phyloP scores from a whole-genome alignment of 768 basidiomycete genomes.

The Leucogyrophana mollusca region DNA sequence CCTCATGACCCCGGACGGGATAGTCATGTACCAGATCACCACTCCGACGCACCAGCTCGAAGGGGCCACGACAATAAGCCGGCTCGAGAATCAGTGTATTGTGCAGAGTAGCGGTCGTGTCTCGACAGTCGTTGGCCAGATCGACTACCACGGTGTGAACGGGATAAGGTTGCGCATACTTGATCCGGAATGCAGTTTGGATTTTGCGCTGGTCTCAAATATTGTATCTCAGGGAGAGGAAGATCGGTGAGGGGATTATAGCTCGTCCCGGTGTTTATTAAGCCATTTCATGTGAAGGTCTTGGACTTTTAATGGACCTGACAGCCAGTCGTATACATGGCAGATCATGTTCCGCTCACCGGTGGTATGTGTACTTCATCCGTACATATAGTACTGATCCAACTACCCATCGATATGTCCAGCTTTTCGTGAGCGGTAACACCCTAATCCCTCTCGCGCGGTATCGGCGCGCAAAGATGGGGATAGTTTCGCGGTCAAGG shows the following conservation, averaged over 20 bases:
- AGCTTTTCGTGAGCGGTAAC: slow-evolving; percentile 33
- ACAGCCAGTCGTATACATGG: slow-evolving; percentile 35
- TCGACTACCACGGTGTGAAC: slow-evolving; percentile 21
- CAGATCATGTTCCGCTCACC: slow-evolving; percentile 37
- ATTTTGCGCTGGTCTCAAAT: slow-evolving; percentile 15
- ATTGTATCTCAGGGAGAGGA: slow-evolving; percentile 2
- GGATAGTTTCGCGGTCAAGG: slow-evolving; percentile 34
- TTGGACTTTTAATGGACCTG: slow-evolving; percentile 37
- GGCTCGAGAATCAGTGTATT: slow-evolving; percentile 24
- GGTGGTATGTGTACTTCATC: slow-evolving; percentile 28
- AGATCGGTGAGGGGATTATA: slow-evolving; percentile 19
- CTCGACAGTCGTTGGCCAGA: slow-evolving; percentile 31
- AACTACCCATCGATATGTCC: no score
- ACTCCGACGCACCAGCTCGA: slow-evolving; percentile 16
- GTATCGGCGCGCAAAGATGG: slow-evolving; percentile 35
- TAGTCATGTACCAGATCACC: slow-evolving; percentile 31
- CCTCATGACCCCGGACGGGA: slow-evolving; percentile 32
- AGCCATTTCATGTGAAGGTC: no score
- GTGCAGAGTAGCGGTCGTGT: slow-evolving; percentile 24
- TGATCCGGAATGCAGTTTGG: slow-evolving; percentile 1
- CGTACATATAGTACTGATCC: no score
- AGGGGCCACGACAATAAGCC: slow-evolving; percentile 5
- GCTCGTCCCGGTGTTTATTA: no score
- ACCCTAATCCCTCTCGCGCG: slow-evolving; percentile 29
- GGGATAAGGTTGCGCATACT: slow-evolving; percentile 26